Base-by-base conservation (phyloP, 371 early-diverging fungal species). In the Mortierella polycephala region DNA sequence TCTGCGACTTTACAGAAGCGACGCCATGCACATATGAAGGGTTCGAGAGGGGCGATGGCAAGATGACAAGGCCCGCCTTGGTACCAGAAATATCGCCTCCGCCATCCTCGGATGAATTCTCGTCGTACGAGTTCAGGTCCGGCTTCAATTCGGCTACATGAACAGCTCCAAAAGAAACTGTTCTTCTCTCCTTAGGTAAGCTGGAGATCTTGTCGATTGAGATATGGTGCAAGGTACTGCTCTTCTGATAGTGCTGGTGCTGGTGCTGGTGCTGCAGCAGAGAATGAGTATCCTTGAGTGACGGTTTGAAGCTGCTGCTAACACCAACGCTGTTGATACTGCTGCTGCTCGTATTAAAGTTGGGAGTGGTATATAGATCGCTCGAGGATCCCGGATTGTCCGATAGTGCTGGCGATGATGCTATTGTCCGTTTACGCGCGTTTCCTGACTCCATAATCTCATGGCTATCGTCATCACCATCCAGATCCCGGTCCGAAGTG, bases 161-260 rank as follows among this genome's bases (percentile, higher is more conserved):
- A 18, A 77, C 77, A n/a, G 77, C 77, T 4, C 77, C 77, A 57
- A 77, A 77, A 1, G 77, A 77, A 14, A 77, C 77, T 7, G 77
- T 77, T 30, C 77, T 59, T 49, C 68, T 63, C 47, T 77, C 77
- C 57, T 77, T 77, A 18, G 77, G 71, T 0, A 67, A 71, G 44
- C 63, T 69, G 8, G 55, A 42, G 30, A 69, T 61, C 52, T 75
- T 75, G 40, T 75, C 70, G 20, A 64, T 14, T 1, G 64, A 62
- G 7, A 70, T 47, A 39, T 60, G 62, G n/a, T 60, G 20, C 44
- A 65, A 39, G 18, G 39, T 11, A 37, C 60, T 60, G 16, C 51
- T 37, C 45, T 58, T 73, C 20, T 62, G 53, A 13, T 58, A 64
- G n/a, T 62, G 62, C 2, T 47, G 60, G 6, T 50, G 47, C 1